Base-by-base conservation (phyloP, 2,329 filamentous ascomycete genomes). In the Aureobasidium uvarum region DNA sequence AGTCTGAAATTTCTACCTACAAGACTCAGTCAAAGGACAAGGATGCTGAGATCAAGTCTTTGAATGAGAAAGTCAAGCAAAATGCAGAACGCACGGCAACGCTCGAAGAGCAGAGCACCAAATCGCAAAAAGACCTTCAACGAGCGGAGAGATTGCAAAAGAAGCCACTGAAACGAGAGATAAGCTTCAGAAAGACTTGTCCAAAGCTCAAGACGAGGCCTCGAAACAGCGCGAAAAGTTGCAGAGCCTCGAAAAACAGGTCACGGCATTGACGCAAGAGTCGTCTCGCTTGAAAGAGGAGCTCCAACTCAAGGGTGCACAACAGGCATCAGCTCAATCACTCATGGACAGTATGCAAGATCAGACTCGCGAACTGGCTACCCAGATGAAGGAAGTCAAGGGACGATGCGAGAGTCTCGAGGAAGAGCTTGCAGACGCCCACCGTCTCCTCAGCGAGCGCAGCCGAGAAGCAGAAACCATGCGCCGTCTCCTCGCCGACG, bases 391-490 rank as follows among this genome's bases (percentile, higher is more conserved):
- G 76, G 95, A 99, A 77, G 86, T 90, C 0, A 87, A 90, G 67
- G 86, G 89, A 58, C 88, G 92, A 69, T 89, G 88, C 45, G 93
- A 97, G 72, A 90, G 88, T 66, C 81, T 98, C 0, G 94, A 97
- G 73, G 95, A 99, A 77, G 95, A 99, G 76, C 83, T 98, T 1
- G 86, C 87, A 1, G 95, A 99, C 76, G 89, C 92, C 3, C 92
- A 96, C 74, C 86, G 91, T 66, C 84, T 97, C 67, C 84, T 99
- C 2, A 87, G 86, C 62, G 95, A 99, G 77, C 88, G 95, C 31
- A 94, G 91, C 4, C 86, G 95, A 50, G 95, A 99, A 77, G 91
- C 88, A 31, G 94, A 98, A 79, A 97, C 92, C 0, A 98, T 99
- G 93, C 87, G 95, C 39, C 84, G 92, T 56, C 83, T 98, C 67